Evolutionary conservation across 2,329 filamentous ascomycete genomes (phyloP), one percentile per base, ranked within the genome.

Genomic region (Sporothrix brasiliensis): DNA sequence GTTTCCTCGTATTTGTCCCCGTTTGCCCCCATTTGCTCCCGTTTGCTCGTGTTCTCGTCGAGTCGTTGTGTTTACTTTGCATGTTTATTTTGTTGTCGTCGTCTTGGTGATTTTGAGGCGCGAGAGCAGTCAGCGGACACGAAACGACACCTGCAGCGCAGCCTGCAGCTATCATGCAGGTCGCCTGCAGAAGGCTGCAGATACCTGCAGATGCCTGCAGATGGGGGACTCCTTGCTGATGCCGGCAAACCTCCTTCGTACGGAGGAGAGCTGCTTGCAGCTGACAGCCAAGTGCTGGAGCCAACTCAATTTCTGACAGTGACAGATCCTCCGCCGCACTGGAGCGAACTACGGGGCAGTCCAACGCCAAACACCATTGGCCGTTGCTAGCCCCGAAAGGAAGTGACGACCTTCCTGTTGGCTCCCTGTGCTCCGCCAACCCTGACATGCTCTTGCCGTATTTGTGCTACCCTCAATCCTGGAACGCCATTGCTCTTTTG

Each of bases 101-200:
- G 69, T 70, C 69, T 68, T 70, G 65, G 69, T 68, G 68, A 69
- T 69, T 21, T 34, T 58, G 56, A 16, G 39, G 39, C 39, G 58
- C 10, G 44, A 49, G 21, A 39, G 68, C 68, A 58, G 68, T 69
- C 68, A 69, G 68, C 49, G 9, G 68, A 65, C 47, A 69, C 58
- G 68, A 65, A 47, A 58, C 66, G 27, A 39, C 21, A 27, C 19
- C 58, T 69, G 67, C 67, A 69, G 54, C 52, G 11, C 30, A 52
- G 19, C 19, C 4, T 52, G 50, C 50, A 53, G 50, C 4, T 4
- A 7, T 2, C 27, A n/a, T 60, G 56, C 34, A 60, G 56, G 34
- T 58, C 47, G 54, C 54, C 56, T 61, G 54, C 67, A 61, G 41
- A 68, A 16, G 54, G 21, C 27, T 67, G 63, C 63, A 53, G 27